Evolutionary conservation across 2,329 filamentous ascomycete genomes (phyloP).

Genomic region (Alternaria burnsii): DNA sequence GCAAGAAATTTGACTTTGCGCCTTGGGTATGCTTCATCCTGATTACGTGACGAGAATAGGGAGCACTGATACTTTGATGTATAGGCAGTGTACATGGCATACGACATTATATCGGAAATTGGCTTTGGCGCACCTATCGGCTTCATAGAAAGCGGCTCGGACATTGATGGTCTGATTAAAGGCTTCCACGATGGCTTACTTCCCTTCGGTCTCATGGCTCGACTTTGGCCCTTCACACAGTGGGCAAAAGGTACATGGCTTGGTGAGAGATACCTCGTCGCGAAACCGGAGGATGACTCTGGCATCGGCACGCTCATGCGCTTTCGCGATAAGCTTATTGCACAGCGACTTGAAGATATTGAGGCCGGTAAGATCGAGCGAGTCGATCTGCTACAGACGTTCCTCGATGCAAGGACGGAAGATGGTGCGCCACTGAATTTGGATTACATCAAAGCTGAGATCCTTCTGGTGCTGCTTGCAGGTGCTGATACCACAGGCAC

Average conservation of each 20-base stretch:
- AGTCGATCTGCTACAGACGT: conserved; percentile 64
- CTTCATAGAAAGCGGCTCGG: conserved; percentile 62
- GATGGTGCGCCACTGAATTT: conserved; percentile 57
- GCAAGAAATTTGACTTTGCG: conserved; percentile 62
- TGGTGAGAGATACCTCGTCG: conserved; percentile 60
- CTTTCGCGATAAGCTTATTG: conserved; percentile 64
- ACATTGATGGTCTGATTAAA: conserved; percentile 64
- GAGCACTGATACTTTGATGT: neutral
- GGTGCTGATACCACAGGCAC: conserved; percentile 64
- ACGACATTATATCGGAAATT: conserved; percentile 61
- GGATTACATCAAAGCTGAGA: conserved; percentile 63
- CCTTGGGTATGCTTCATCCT: conserved; percentile 52
- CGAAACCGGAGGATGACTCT: conserved; percentile 61
- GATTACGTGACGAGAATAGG: neutral
- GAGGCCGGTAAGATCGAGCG: conserved; percentile 56
- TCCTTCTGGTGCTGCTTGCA: conserved; percentile 61
- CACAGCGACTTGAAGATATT: conserved; percentile 59
- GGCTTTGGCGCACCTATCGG: conserved; percentile 66
- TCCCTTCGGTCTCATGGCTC: conserved; percentile 61
- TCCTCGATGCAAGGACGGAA: conserved; percentile 50
- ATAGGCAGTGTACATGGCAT: conserved; percentile 41
- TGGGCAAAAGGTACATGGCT: conserved; percentile 64
- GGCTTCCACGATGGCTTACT: conserved; percentile 63
- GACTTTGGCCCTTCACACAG: conserved; percentile 63
- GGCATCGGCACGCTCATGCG: conserved; percentile 66